phyloP scores from a whole-genome alignment of 177 flowering plant species.

The Telopea speciosissima region DNA sequence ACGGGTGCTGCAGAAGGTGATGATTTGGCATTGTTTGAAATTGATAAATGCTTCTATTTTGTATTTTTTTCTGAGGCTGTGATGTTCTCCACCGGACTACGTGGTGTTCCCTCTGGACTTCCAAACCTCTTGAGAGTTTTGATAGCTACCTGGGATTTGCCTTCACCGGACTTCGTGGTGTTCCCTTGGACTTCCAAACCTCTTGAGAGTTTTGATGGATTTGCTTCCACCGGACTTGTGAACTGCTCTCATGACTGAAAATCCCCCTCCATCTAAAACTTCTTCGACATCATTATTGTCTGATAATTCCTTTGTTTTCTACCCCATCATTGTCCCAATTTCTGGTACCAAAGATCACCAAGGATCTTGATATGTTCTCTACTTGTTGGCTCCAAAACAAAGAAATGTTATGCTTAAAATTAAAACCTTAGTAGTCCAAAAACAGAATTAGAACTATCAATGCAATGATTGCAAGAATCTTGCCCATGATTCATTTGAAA shows the following conservation, averaged over 20 bases:
- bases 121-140: conserved; percentile 37
- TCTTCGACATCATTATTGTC: conserved; percentile 44
- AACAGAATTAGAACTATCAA: neutral
- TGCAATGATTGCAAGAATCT: neutral
- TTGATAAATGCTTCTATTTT: conserved; percentile 25
- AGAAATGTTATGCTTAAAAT: neutral
- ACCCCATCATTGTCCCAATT: conserved; percentile 24
- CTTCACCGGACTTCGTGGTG: no score
- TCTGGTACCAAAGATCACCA: neutral
- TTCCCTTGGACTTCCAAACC: no score
- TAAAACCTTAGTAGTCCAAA: neutral
- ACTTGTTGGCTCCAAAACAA: neutral
- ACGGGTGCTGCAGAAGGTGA: no score
- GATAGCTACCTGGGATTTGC: conserved; percentile 30
- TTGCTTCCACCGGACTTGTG: no score
- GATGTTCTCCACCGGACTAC: conserved; percentile 5
- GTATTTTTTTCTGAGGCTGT: conserved; percentile 14
- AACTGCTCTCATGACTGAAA: conserved; percentile 44
- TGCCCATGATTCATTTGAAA: neutral
- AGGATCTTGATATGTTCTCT: neutral
- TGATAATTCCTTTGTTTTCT: conserved; percentile 28
- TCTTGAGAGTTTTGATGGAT: no score
- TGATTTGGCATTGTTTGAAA: no score
- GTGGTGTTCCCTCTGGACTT: conserved; percentile 2
- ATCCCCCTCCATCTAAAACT: conserved; percentile 49